Evolutionary conservation across 495 filamentous ascomycete species (phyloP).

Genomic region (Aspergillus ellipticus): DNA sequence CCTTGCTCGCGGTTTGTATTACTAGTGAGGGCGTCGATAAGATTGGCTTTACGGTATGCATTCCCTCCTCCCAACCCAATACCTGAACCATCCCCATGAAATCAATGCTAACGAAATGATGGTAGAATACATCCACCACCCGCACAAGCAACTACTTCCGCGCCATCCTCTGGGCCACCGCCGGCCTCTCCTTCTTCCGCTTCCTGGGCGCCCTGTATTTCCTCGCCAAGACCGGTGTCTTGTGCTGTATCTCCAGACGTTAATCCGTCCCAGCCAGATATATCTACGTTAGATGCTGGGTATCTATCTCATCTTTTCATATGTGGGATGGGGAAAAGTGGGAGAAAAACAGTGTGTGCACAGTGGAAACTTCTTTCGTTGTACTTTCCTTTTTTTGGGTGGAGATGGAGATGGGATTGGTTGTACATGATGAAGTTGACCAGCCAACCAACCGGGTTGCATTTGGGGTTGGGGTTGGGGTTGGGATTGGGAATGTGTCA

Average conservation of each 20-base stretch:
- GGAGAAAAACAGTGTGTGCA: no score
- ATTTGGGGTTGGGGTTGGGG: no score
- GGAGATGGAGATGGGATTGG: no score
- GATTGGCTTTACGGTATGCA: constrained; percentile 53
- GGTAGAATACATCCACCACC: constrained; percentile 45
- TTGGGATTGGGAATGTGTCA: no score
- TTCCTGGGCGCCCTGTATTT: constrained; percentile 91
- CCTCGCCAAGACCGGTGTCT: constrained; percentile 80
- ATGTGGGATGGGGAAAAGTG: no score
- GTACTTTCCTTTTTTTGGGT: no score
- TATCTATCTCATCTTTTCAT: no score
- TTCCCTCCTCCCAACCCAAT: background rate
- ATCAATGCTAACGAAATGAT: constrained; percentile 5
- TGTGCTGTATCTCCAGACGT: constrained; percentile 77
- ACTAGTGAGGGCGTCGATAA: constrained; percentile 64
- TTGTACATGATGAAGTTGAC: no score
- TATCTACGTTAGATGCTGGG: no score
- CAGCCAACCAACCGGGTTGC: no score
- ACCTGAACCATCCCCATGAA: background rate
- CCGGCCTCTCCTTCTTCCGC: constrained; percentile 73
- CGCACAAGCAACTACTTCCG: constrained; percentile 88
- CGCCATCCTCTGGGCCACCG: constrained; percentile 83
- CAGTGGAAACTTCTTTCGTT: no score
- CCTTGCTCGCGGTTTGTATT: constrained; percentile 69
- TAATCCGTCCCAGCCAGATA: no score